Conservation (phyloP, 2,329 filamentous ascomycete species). For the Aspergillus brunneoviolaceus region DNA sequence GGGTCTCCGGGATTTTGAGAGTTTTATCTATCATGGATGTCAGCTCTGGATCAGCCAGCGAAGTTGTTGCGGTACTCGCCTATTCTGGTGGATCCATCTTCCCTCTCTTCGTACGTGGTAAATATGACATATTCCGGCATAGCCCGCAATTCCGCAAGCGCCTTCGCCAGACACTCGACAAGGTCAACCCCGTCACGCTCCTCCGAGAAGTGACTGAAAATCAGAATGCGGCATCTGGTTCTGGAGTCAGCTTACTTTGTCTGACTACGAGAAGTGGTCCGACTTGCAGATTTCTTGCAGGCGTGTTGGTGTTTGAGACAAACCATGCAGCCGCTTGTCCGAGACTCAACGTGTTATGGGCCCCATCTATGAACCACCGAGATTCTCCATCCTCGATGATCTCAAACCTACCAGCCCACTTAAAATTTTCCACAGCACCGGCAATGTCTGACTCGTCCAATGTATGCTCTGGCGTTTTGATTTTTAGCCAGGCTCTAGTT, state of each 20-base stretch:
- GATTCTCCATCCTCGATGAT: conserved; percentile 21
- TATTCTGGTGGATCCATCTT: conserved; percentile 23
- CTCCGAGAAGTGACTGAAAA: conserved; percentile 35
- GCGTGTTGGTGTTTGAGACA: conserved; percentile 17
- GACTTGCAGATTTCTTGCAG: not conserved
- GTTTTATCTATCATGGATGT: conserved; percentile 16
- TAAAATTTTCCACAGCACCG: conserved; percentile 26
- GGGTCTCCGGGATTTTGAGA: conserved; percentile 17
- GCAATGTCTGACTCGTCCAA: conserved; percentile 25
- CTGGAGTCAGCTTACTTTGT: not conserved
- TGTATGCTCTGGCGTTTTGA: conserved; percentile 17
- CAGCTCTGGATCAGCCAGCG: not conserved
- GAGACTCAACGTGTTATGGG: conserved; percentile 46
- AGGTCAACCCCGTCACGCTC: conserved; percentile 23
- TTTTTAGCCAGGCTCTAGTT: conserved; percentile 24
- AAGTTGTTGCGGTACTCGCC: not conserved
- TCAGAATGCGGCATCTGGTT: conserved; percentile 23
- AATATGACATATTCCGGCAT: not conserved
- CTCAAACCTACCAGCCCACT: conserved; percentile 38
- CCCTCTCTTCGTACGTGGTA: conserved; percentile 6
- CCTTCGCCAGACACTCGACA: not conserved
- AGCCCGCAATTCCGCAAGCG: conserved; percentile 12
- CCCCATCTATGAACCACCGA: conserved; percentile 45
- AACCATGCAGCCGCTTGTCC: conserved; percentile 41
- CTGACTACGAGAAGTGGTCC: too few species aligned